Evolutionary conservation across 2,329 filamentous ascomycete species (phyloP), one percentile per base, ranked within the genome.

Genomic region (Onygenales sp.): DNA sequence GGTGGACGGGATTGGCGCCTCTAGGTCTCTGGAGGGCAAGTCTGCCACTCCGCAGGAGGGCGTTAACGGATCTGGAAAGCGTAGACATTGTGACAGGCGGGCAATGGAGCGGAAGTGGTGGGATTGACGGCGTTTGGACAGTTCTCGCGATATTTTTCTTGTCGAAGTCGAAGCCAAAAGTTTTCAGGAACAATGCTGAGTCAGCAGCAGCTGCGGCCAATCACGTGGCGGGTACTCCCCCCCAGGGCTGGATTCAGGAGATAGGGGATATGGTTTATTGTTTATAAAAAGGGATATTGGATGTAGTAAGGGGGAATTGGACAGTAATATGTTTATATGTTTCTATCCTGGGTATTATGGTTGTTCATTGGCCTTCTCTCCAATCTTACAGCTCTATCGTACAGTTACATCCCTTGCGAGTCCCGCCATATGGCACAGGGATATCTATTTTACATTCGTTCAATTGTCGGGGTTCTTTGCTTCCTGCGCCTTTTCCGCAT

Each of bases 21-120:
- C 78, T 83, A 69, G 83, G 80, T 65, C 81, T 78, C 71, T 82
- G 78, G 67, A 93, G 77, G 63, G 87, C 84, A 64, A 81, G 78
- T 67, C 88, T 86, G 72, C 87, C 86, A 61, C 89, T 87, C 77
- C 88, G 87, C 75, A 93, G 73, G 66, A 95, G 84, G 65, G 88
- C 85, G 74, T 83, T 82, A 65, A 89, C 68, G 58, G 86, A 83
- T 77, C 89, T 84, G 70, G 89, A 81, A 68, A 93, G 83, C 68
- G 81, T 81, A 73, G 89, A 85, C 87, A 94, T 95, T 67, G 72
- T 86, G 77, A 68, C 62, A 64, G 59, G 59, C 62, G 62, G 57
- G 59, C 55, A 63, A 65, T 58, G 56, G 59, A 63, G 59, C 60
- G 44, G 45, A 53, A 31, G 40, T 43, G n/a, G 50, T 49, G 49